Evolutionary conservation across 106 monocot genomes (phyloP).

Genomic region (Vanilla planifolia): DNA sequence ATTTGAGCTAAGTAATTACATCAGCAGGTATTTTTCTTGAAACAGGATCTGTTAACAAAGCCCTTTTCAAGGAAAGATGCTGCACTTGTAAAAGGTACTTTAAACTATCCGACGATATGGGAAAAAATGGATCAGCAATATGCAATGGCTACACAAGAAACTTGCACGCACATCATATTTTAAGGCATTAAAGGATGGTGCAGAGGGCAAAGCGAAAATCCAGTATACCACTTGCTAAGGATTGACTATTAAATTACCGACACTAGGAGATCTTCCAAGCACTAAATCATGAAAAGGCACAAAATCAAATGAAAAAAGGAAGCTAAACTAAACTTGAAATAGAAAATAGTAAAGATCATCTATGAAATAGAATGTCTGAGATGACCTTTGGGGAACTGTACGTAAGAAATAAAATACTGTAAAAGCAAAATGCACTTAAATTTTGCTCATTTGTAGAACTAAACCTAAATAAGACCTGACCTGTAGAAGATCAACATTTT

Average conservation of each 20-base stretch:
- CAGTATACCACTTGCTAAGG: constrained; percentile 44
- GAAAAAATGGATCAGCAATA: not conserved
- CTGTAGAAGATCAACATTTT: too few relatives aligned
- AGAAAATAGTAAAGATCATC: not conserved
- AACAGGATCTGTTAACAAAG: not conserved
- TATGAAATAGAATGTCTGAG: constrained; percentile 24
- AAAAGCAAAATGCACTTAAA: too few relatives aligned
- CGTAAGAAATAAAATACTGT: too few relatives aligned
- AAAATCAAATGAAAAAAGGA: not conserved
- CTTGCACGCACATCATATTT: too few relatives aligned
- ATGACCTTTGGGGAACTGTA: too few relatives aligned
- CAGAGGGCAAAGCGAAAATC: constrained; percentile 3
- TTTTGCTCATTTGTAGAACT: too few relatives aligned
- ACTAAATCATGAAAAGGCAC: constrained; percentile 36
- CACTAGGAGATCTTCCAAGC: constrained; percentile 61
- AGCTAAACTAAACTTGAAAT: not conserved
- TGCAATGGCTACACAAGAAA: too few relatives aligned
- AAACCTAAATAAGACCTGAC: too few relatives aligned
- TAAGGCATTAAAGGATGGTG: too few relatives aligned
- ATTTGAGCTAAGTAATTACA: too few relatives aligned
- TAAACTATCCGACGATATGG: not conserved
- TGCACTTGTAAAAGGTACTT: not conserved
- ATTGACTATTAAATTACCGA: constrained; percentile 46
- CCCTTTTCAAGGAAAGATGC: not conserved
- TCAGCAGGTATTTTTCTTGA: too few relatives aligned